Evolutionary conservation across 116 monocot species (phyloP), one percentile per base, ranked within the genome.

Genomic region (Phalaenopsis hybrid): DNA sequence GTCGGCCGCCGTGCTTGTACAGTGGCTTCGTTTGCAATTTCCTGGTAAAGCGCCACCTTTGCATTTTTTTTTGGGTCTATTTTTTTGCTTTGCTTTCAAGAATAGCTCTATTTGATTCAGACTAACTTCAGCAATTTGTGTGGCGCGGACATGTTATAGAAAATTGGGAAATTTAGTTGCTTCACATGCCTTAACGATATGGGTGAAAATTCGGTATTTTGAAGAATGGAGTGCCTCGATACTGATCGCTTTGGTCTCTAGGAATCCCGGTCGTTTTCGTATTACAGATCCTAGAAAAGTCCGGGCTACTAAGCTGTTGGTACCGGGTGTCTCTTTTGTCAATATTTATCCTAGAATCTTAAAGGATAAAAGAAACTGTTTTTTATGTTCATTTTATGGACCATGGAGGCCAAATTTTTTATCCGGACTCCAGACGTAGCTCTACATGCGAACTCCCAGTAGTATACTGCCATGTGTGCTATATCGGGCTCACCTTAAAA

Each of bases 1-100:
- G 85, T 85, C 21, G 81, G 89, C 41, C 11, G 84, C 67, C 59
- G 87, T 16, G 80, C 49, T 7, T 95, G 94, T 81, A 85, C 89
- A 51, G 83, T 95, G n/a, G 43, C 75, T 5, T 80, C 89, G 34
- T 95, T 90, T 44, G 80, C 88, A 33, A 21, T 93, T 55, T 95
- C 92, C 69, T 95, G 95, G 99, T 99, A 76, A 80, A 77, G 52
- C 15, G 61, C 9, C n/a, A 43, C n/a, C 74, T 18, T 31, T 81
- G 31, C 55, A 13, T 16, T 55, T 55, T 17, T 3, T 55, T 55
- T 51, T 55, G 13, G 13, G 13, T 13, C 55, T 16, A 55, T 55
- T 55, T 55, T 0, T 16, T 55, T 16, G 8, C 55, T 55, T 48
- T 55, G 55, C 15, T 55, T 13, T 55, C 16, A 55, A 55, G 41